Conservation (phyloP, 2,329 filamentous ascomycete species). For the Calonectria multiphialidica region DNA sequence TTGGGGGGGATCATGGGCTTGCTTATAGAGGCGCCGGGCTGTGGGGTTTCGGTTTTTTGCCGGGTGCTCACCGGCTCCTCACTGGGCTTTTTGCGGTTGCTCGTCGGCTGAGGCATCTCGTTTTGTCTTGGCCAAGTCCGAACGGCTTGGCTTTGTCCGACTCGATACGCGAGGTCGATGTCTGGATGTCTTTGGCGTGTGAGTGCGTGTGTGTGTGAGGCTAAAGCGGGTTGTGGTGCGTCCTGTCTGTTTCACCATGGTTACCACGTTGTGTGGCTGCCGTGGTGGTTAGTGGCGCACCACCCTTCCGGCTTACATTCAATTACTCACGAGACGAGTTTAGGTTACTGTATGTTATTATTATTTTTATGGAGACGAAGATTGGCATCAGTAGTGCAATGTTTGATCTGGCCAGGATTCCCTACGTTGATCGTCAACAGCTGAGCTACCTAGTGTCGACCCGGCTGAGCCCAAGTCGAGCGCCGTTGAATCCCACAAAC, state of each 20-base stretch:
- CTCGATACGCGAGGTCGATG: not conserved
- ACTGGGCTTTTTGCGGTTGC: not conserved
- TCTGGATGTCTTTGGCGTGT: not conserved
- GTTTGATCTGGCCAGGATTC: not conserved
- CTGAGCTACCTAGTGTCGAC: not conserved
- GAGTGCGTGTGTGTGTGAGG: not conserved
- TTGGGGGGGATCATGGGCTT: not conserved
- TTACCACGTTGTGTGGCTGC: not conserved
- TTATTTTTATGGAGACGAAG: not conserved
- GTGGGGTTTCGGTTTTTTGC: not conserved
- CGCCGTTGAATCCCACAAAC: not conserved
- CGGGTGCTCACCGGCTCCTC: not conserved
- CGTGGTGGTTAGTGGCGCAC: not conserved
- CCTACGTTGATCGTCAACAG: not conserved
- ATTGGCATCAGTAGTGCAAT: not conserved
- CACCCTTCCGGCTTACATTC: not conserved
- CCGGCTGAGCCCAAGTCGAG: not conserved
- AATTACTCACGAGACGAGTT: not conserved
- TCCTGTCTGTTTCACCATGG: not conserved
- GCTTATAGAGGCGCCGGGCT: not conserved
- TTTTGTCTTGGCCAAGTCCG: slow-evolving; percentile 1
- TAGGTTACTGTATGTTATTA: not conserved
- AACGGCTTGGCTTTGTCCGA: not conserved
- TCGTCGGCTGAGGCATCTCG: not conserved
- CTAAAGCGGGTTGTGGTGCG: not conserved